Evolutionary conservation across 2,329 filamentous ascomycete species (phyloP).

Genomic region (Penicillium sp.): DNA sequence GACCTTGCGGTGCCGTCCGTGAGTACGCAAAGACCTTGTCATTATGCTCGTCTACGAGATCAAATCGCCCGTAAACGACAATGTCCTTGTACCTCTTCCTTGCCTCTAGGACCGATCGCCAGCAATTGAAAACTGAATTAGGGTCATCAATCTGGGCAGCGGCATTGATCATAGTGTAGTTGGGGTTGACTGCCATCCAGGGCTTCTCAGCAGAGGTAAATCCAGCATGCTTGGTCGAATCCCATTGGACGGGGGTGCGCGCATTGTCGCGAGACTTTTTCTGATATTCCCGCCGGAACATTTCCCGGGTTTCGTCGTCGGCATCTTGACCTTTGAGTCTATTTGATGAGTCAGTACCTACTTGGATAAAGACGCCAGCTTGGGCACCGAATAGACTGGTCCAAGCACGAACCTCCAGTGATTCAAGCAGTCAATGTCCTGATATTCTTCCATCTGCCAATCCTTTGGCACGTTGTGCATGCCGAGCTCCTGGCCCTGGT

Average conservation of each 20-base stretch:
- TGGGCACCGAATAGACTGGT: neutral
- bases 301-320: neutral
- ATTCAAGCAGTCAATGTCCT: constrained; percentile 7
- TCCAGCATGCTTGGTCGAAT: constrained; percentile 1
- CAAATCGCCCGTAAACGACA: constrained; percentile 4
- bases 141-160: constrained; percentile 3
- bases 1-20: neutral
- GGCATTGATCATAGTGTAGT: constrained; percentile 1
- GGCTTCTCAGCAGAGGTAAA: constrained; percentile 5
- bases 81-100: neutral
- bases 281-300: constrained; percentile 2
- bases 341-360: neutral
- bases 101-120: neutral
- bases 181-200: constrained; percentile 6
- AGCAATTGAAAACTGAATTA: constrained; percentile 5
- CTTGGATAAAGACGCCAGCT: neutral
- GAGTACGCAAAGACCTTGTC: constrained; percentile 5
- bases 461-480: constrained; percentile 2
- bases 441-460: constrained; percentile 2
- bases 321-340: constrained; percentile 1
- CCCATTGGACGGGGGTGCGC: constrained; percentile 5
- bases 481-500: constrained; percentile 18
- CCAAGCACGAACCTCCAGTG: constrained; percentile 3
- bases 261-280: constrained; percentile 7
- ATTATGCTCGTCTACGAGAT: constrained; percentile 2